phyloP scores from a whole-genome alignment of 805 yeast genomes.

The Middelhovenomyces tepae region DNA sequence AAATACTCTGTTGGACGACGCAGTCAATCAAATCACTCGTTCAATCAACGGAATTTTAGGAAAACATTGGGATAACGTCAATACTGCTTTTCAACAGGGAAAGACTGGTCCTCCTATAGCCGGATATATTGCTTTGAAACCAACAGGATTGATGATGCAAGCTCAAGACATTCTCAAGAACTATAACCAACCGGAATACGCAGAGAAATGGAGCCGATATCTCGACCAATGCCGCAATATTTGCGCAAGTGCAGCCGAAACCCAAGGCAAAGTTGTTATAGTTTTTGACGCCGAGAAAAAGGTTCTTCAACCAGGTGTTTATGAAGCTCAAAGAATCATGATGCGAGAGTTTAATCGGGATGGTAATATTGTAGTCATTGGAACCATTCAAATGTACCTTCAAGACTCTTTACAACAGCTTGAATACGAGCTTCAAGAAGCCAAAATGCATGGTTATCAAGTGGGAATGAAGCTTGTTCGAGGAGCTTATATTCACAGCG shows the following conservation, averaged over 20 bases:
- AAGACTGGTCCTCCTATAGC: slow-evolving; percentile 60
- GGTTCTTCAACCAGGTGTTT: slow-evolving; percentile 85
- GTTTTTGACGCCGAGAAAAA: slow-evolving; percentile 81
- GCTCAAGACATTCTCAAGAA: slow-evolving; percentile 67
- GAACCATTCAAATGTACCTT: slow-evolving; percentile 89
- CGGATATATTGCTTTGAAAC: slow-evolving; percentile 88
- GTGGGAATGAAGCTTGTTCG: slow-evolving; percentile 85
- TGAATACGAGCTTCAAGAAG: slow-evolving; percentile 53
- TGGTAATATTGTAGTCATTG: slow-evolving; percentile 59
- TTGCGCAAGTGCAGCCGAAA: slow-evolving; percentile 42
- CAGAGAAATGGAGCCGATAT: slow-evolving; percentile 45
- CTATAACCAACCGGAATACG: slow-evolving; percentile 45
- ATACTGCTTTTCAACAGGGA: slow-evolving; percentile 17
- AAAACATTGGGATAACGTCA: slow-evolving; percentile 40
- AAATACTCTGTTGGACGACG: slow-evolving; percentile 17
- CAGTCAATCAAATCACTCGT: slow-evolving; percentile 32
- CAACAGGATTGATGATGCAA: slow-evolving; percentile 75
- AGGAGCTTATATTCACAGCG: slow-evolving; percentile 93
- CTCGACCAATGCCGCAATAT: slow-evolving; percentile 58
- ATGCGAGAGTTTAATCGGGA: slow-evolving; percentile 62
- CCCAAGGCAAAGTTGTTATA: slow-evolving; percentile 49
- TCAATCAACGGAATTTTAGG: slow-evolving; percentile 64
- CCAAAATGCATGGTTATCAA: slow-evolving; percentile 51
- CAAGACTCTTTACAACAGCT: slow-evolving; percentile 59
- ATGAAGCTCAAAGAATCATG: slow-evolving; percentile 76